A percentile compares a stretch with the other conserved stretches of the same genome.
phyloP scores from a whole-genome alignment of 2,329 filamentous ascomycete genomes.

The Pyrenophora seminiperda region DNA sequence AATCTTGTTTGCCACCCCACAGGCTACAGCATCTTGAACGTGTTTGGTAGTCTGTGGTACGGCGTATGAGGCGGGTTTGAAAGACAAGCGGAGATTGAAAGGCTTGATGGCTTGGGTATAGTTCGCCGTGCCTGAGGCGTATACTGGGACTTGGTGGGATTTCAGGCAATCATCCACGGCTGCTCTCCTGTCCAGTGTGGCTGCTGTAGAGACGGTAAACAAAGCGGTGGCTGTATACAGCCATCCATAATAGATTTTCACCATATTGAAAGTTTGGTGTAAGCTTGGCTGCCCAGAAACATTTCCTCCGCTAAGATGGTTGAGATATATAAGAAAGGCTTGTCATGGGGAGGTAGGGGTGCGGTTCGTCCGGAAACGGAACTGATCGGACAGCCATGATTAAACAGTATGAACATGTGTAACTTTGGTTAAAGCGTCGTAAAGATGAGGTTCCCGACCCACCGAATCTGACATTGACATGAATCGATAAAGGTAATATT shows the following conservation, averaged over 20 bases:
- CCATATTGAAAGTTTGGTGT: conserved; percentile 2
- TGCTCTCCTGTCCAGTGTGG: conserved; percentile 9
- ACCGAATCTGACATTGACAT: background rate
- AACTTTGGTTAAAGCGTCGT: too few relatives aligned
- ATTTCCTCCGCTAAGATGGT: background rate
- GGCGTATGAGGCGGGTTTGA: conserved; percentile 60
- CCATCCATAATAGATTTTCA: conserved; percentile 6
- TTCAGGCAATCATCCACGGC: conserved; percentile 28
- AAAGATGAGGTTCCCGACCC: too few relatives aligned
- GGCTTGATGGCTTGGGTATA: conserved; percentile 37
- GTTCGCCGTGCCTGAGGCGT: conserved; percentile 28
- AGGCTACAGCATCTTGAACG: conserved; percentile 61
- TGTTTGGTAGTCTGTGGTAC: conserved; percentile 58
- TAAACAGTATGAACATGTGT: too few relatives aligned
- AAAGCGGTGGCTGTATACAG: conserved; percentile 13
- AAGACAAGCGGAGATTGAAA: conserved; percentile 37
- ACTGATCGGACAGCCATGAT: background rate
- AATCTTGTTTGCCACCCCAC: conserved; percentile 55
- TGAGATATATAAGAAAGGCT: conserved; percentile 4
- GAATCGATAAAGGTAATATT: background rate
- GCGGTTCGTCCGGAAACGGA: background rate
- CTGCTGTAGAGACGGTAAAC: conserved; percentile 11
- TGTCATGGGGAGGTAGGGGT: background rate
- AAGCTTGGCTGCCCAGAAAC: conserved; percentile 1
- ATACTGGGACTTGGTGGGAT: conserved; percentile 22